phyloP scores from a whole-genome alignment of 352 stramenopile species.

The Phytophthora multivora region DNA sequence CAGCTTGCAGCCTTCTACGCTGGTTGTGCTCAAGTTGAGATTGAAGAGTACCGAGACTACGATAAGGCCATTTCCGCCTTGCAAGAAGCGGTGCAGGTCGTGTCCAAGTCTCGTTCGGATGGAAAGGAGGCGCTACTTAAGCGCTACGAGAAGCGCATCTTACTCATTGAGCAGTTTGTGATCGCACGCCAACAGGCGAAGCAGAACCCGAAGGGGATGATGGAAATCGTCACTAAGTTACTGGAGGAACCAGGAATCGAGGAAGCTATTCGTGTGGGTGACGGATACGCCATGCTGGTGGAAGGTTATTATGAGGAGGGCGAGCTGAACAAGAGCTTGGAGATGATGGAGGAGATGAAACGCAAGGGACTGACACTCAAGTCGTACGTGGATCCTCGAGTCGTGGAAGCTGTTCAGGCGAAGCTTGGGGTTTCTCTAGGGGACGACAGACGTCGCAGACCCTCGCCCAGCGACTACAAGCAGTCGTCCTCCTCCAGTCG shows the following conservation, averaged over 20 bases:
- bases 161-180: slow-evolving; percentile 89
- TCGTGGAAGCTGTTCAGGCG: slow-evolving; percentile 75
- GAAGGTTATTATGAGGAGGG: slow-evolving; percentile 76
- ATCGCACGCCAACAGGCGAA: slow-evolving; percentile 62
- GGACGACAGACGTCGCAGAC: slow-evolving; percentile 28
- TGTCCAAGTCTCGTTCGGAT: slow-evolving; percentile 75
- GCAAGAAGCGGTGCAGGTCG: slow-evolving; percentile 89
- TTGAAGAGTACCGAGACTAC: slow-evolving; percentile 96
- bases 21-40: slow-evolving; percentile 91
- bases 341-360: slow-evolving; percentile 85
- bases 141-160: slow-evolving; percentile 63
- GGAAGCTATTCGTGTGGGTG: slow-evolving; percentile 86
- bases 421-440: slow-evolving; percentile 41
- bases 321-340: slow-evolving; percentile 68
- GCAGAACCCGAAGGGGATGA: slow-evolving; percentile 70
- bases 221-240: slow-evolving; percentile 79
- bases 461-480: slow-evolving; percentile 41
- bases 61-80: slow-evolving; percentile 91
- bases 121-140: slow-evolving; percentile 73
- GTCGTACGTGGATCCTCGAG: slow-evolving; percentile 69
- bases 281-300: slow-evolving; percentile 89
- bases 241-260: slow-evolving; percentile 87
- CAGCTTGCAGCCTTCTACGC: slow-evolving; percentile 93
- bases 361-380: slow-evolving; percentile 62
- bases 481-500: slow-evolving; percentile 16